Evolutionary conservation across 768 basidiomycete genomes (phyloP).

Genomic region (Psilocybe tampanensis): DNA sequence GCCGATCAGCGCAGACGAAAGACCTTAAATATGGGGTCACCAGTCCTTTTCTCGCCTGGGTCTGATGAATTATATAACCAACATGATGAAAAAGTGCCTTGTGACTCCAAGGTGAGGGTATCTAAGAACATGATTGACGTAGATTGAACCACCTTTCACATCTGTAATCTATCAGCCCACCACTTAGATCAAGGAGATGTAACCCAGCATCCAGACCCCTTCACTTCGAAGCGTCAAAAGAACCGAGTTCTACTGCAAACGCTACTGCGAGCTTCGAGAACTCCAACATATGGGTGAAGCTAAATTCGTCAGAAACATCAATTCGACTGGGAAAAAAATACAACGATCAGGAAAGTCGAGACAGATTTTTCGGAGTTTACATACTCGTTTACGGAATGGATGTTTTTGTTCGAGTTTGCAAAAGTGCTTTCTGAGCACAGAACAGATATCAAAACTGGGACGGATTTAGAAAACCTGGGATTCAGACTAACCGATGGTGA

Average conservation of each 20-base stretch:
- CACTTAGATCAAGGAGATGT: background rate
- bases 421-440: conserved; percentile 61
- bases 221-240: conserved; percentile 38
- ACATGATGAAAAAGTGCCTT: conserved; percentile 38
- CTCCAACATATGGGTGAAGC: conserved; percentile 87
- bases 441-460: conserved; percentile 11
- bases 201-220: background rate
- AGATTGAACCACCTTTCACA: conserved; percentile 8
- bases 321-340: conserved; percentile 59
- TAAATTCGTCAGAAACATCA: conserved; percentile 86
- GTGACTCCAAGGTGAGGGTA: conserved; percentile 31
- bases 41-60: conserved; percentile 43
- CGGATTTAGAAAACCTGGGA: conserved; percentile 12
- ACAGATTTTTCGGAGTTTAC: conserved; percentile 27
- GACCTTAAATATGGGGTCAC: conserved; percentile 32
- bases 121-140: conserved; percentile 4
- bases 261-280: conserved; percentile 85
- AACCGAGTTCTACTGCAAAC: conserved; percentile 75
- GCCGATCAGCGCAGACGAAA: conserved; percentile 32
- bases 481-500: conserved; percentile 70
- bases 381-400: conserved; percentile 82
- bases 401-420: conserved; percentile 78
- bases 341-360: conserved; percentile 16
- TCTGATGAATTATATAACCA: conserved; percentile 41
- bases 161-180: background rate